Percentiles rank a stretch among this genome's conserved stretches.
These are phyloP conservation scores for Zygosaccharomyces rouxii DNA, from an alignment of 805 yeast species.

Conservation along the genomic window DNA sequence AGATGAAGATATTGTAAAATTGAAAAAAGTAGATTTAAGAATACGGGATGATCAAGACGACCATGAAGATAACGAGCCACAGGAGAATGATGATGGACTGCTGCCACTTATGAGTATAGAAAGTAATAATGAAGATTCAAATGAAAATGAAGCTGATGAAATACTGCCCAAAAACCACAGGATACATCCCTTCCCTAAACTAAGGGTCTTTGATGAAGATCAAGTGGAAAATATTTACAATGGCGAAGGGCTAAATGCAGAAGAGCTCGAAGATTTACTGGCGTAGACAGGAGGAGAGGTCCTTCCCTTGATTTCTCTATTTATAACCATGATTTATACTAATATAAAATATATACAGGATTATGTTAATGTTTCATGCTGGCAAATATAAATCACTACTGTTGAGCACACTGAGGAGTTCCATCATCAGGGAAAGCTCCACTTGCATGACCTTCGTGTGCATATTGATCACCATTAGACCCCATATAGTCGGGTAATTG, in stretches of 20 bases:
- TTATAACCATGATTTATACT: conserved; percentile 4
- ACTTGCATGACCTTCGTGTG: conserved; percentile 3
- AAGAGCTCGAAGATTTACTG: conserved; percentile 26
- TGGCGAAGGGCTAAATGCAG: conserved; percentile 26
- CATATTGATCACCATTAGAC: background rate
- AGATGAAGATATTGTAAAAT: conserved; percentile 29
- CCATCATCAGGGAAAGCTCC: conserved; percentile 16
- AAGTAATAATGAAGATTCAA: conserved; percentile 19
- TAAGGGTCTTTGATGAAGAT: background rate
- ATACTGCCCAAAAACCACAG: background rate
- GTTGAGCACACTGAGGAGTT: conserved; percentile 42
- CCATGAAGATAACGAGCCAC: conserved; percentile 18
- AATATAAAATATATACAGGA: conserved; percentile 9
- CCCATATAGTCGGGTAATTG: conserved; percentile 27
- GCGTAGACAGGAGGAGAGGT: background rate
- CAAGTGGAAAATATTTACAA: conserved; percentile 18
- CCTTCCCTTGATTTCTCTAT: background rate
- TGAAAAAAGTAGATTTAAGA: conserved; percentile 21
- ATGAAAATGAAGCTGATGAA: conserved; percentile 15
- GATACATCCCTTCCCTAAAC: background rate
- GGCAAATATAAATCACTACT: conserved; percentile 21
- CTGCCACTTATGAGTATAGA: conserved; percentile 12
- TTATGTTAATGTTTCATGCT: conserved; percentile 5
- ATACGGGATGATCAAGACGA: conserved; percentile 10
- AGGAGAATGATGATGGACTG: conserved; percentile 19